Percentiles rank a stretch among this genome's conserved stretches.
Conservation (phyloP, 2,329 filamentous ascomycete species). For the Emericellopsis cladophorae region DNA sequence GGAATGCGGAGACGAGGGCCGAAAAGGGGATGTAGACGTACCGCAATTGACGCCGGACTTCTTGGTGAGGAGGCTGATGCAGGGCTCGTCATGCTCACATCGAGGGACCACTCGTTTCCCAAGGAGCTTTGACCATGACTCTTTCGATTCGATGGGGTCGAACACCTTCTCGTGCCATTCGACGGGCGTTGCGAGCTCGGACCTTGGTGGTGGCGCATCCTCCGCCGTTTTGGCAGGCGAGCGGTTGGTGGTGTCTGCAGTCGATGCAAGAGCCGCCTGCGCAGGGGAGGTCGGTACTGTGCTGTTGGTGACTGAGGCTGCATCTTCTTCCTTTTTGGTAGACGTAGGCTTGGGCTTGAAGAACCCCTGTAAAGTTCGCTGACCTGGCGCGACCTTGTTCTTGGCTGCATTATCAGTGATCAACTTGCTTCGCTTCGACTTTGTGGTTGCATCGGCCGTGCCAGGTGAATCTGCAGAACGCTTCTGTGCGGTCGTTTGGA, state of each 20-base stretch:
- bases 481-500: neutral
- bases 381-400: conserved; percentile 18
- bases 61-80: conserved; percentile 72
- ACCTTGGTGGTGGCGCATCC: neutral
- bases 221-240: neutral
- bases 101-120: conserved; percentile 60
- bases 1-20: neutral
- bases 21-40: conserved; percentile 18
- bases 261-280: too few species aligned
- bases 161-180: conserved; percentile 29
- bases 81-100: conserved; percentile 84
- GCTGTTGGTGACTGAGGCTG: conserved; percentile 3
- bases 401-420: conserved; percentile 14
- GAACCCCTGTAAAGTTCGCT: conserved; percentile 62
- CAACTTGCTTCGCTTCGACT: conserved; percentile 13
- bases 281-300: neutral
- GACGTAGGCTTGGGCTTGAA: conserved; percentile 48
- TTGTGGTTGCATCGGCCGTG: neutral
- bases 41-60: conserved; percentile 77
- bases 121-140: conserved; percentile 79
- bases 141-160: conserved; percentile 61
- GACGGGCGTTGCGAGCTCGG: neutral
- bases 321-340: neutral
- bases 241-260: too few species aligned
- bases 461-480: conserved; percentile 2